phyloP scores from a whole-genome alignment of 73 alveolate genomes.

The Paramecium pentaurelia region DNA sequence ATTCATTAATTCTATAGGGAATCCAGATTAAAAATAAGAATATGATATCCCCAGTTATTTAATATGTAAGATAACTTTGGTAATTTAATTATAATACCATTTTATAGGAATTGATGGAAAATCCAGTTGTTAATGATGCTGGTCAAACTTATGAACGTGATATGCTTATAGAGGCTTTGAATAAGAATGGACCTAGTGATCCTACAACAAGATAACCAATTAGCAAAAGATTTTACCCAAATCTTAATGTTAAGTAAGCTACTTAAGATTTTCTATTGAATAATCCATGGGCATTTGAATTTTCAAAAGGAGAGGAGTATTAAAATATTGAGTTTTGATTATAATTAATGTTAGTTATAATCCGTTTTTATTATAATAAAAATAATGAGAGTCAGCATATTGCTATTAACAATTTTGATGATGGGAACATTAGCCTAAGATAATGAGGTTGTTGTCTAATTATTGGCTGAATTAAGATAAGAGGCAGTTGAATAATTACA shows the following conservation, averaged over 20 bases:
- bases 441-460: background rate
- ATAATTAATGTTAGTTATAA: background rate
- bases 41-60: slow-evolving; percentile 28
- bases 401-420: background rate
- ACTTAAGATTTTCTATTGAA: background rate
- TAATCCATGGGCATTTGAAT: slow-evolving; percentile 30
- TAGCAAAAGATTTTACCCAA: background rate
- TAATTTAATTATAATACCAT: background rate
- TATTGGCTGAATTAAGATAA: slow-evolving; percentile 1
- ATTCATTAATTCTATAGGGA: background rate
- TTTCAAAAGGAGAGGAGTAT: background rate
- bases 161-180: background rate
- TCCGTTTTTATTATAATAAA: slow-evolving; percentile 8
- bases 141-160: slow-evolving; percentile 34
- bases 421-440: slow-evolving; percentile 3
- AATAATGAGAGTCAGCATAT: slow-evolving; percentile 3
- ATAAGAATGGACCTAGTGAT: slow-evolving; percentile 6
- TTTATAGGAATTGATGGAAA: slow-evolving; percentile 34
- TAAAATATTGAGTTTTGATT: background rate
- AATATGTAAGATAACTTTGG: slow-evolving; percentile 3
- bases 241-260: background rate
- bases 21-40: background rate
- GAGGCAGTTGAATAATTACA: background rate
- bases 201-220: background rate
- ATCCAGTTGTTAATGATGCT: background rate